These are phyloP conservation scores for Fusarium nelsonii DNA, from an alignment of 2,329 filamentous ascomycete species.

Conservation along the genomic window DNA sequence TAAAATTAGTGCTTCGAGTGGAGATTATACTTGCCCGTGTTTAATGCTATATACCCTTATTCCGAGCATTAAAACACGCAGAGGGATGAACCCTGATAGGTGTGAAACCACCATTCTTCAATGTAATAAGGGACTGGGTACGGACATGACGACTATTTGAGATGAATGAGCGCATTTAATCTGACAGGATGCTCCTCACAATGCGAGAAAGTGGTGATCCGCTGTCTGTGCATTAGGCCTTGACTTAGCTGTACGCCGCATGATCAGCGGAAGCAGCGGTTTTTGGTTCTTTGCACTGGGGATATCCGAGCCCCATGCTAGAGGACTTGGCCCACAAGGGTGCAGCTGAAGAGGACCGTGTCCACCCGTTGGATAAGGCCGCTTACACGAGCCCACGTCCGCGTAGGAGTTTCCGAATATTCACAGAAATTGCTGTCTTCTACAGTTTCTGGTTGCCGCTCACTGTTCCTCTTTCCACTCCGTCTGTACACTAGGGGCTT, in stretches of 20 bases:
- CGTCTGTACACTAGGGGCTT: neutral
- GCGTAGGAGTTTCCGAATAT: neutral
- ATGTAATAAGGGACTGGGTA: neutral
- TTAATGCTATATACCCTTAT: conserved; percentile 2
- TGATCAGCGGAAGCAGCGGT: neutral
- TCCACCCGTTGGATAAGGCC: neutral
- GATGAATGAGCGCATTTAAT: neutral
- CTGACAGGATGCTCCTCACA: neutral
- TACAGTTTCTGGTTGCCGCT: neutral
- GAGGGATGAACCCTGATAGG: neutral
- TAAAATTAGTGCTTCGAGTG: conserved; percentile 2
- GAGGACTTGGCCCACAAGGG: neutral
- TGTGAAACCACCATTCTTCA: neutral
- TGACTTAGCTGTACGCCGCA: neutral
- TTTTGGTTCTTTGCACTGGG: neutral
- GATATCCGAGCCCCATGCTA: neutral
- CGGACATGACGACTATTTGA: neutral
- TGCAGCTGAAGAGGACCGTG: neutral
- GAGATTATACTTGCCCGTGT: neutral
- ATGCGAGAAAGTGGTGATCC: neutral
- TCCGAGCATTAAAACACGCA: neutral
- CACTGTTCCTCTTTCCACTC: neutral
- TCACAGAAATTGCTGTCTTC: neutral
- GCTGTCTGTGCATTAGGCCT: conserved; percentile 5
- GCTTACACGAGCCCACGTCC: neutral